Conservation (phyloP, 805 yeast genomes). For the Starmerella davenportii region DNA sequence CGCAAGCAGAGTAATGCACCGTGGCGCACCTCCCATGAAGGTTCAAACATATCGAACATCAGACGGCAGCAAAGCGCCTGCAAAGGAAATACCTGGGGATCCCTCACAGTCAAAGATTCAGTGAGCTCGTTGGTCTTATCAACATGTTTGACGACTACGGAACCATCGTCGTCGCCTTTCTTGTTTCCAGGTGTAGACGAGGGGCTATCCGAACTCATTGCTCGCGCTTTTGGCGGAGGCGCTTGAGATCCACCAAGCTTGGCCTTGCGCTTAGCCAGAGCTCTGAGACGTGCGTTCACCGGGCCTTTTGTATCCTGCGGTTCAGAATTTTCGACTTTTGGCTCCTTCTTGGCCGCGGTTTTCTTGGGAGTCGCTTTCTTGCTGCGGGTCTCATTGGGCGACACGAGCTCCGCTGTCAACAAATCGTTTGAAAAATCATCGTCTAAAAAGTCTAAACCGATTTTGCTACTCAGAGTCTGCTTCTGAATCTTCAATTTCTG, state of each 20-base stretch:
- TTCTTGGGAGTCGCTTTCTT: neutral
- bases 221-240: constrained; percentile 17
- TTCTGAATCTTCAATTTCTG: constrained; percentile 36
- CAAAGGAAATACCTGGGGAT: constrained; percentile 73
- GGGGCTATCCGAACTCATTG: constrained; percentile 8
- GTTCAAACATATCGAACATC: constrained; percentile 61
- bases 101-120: constrained; percentile 52
- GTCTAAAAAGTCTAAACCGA: constrained; percentile 29
- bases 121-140: constrained; percentile 35
- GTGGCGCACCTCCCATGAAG: constrained; percentile 86
- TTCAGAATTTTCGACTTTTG: constrained; percentile 2
- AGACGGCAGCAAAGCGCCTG: constrained; percentile 81
- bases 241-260: constrained; percentile 29
- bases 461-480: constrained; percentile 26
- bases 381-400: constrained; percentile 1
- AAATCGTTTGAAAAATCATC: constrained; percentile 21
- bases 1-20: constrained; percentile 88
- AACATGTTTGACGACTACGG: constrained; percentile 71
- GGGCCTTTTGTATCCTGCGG: constrained; percentile 8
- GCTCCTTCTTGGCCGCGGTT: constrained; percentile 7
- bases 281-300: constrained; percentile 51
- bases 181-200: neutral
- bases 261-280: constrained; percentile 85
- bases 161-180: constrained; percentile 27
- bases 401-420: constrained; percentile 20